Percentiles rank a stretch among this genome's conserved stretches.
These are phyloP conservation scores for Mycena belliarum DNA, from an alignment of 768 basidiomycete species.

Conservation along the genomic window DNA sequence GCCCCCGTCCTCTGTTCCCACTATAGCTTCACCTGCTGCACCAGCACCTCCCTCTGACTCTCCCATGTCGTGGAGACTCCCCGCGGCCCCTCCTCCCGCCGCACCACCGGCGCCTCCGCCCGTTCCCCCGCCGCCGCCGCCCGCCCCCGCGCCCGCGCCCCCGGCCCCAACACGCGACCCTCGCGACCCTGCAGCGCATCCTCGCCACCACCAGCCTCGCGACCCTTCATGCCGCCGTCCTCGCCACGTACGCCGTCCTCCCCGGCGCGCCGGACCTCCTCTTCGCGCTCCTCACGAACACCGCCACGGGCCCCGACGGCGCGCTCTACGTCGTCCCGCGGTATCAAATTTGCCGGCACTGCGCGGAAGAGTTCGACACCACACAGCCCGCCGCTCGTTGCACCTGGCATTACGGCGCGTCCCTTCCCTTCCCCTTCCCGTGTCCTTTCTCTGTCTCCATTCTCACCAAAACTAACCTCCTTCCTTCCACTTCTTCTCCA, in stretches of 20 bases:
- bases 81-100: too few species aligned
- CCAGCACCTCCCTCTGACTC: too few species aligned
- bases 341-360: background rate
- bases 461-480: too few species aligned
- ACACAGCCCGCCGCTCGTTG: background rate
- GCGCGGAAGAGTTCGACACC: constrained; percentile 1
- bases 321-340: background rate
- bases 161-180: background rate
- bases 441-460: too few species aligned
- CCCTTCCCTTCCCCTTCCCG: too few species aligned
- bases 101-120: too few species aligned
- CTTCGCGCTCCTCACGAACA: background rate
- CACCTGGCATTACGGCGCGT: constrained; percentile 3
- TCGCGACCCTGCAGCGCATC: background rate
- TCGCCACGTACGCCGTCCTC: background rate
- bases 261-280: background rate
- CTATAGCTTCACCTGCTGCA: too few species aligned
- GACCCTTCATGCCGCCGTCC: background rate
- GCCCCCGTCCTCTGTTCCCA: too few species aligned
- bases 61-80: too few species aligned
- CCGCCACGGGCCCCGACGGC: background rate
- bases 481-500: background rate
- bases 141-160: background rate
- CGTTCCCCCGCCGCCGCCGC: background rate
- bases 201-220: background rate